Evolutionary conservation across 139 green algal species (phyloP), one percentile per base, ranked within the genome.

Genomic region (Micractinium sp.): DNA sequence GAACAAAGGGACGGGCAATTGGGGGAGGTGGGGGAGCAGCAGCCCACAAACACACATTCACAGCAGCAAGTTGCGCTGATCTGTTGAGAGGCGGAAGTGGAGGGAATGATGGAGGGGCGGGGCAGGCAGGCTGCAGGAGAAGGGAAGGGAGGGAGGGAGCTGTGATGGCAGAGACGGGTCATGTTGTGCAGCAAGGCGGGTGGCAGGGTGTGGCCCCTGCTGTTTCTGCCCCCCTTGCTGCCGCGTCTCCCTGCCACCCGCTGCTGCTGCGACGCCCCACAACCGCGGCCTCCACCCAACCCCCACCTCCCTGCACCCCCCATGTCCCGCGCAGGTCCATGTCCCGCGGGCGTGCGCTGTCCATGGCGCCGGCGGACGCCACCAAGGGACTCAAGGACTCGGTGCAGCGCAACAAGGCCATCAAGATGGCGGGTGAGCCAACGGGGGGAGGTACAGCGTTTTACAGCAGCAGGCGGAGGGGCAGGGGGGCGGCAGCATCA

Each of bases 371-470:
- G 47, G 93, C 94, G 19, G 35, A 39, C 15, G 38, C 89, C 5
- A 91, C 91, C 33, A 90, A 69, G 60, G 98, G 98, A n/a, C 86
- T 99, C 53, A 97, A 94, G 93, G 96, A 99, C 87, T 88, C 87
- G 7, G 87, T 82, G 15, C 94, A 97, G 95, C 76, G 74, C 73
- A 98, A 99, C 93, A 98, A 97, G 89, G 96, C 93, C 13, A 87
- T 98, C 75, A 98, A 98, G 94, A 94, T 99, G 92, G 91, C 89
- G 27, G 76, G 77, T 85, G 76, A 36, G 53, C 15, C n/a, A n/a
- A n/a, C n/a, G n/a, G n/a, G n/a, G 60, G n/a, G 0, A 0, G 56
- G 53, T 71, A 53, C 25, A 5, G 27, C 5, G 13, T 82, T 29
- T 33, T 35, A 9, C 67, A 18, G 33, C 67, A 2, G 67, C 47